Percentiles rank a stretch among this genome's conserved stretches.
Evolutionary conservation across 1,284 basidiomycete species (phyloP).

Genomic region (Peniophora sp.): DNA sequence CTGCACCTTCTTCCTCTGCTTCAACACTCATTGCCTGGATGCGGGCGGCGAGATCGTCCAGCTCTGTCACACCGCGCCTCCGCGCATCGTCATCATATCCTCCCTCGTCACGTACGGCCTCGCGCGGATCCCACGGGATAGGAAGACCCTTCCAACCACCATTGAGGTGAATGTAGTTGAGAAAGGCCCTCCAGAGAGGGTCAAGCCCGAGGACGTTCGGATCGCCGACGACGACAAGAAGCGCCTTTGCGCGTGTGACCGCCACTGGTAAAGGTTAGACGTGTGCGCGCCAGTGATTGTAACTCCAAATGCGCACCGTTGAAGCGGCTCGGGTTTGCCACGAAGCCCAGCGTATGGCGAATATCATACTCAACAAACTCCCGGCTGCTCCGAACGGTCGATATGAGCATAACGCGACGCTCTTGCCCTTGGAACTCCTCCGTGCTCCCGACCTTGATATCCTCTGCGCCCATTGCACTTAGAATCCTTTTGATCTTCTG

Average conservation of each 20-base stretch:
- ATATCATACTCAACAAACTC: conserved; percentile 52
- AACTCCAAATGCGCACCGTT: conserved; percentile 36
- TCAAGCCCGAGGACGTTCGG: conserved; percentile 48
- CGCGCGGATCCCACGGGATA: conserved; percentile 38
- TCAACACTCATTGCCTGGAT: conserved; percentile 27
- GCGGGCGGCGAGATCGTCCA: conserved; percentile 41
- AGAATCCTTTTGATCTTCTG: conserved; percentile 34
- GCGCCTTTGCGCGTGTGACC: conserved; percentile 47
- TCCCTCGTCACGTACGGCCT: conserved; percentile 19
- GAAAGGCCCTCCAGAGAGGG: conserved; percentile 45
- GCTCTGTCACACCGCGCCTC: conserved; percentile 30
- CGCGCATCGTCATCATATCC: conserved; percentile 21
- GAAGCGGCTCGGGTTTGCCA: conserved; percentile 53
- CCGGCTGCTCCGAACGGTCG: conserved; percentile 53
- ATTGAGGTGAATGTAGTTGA: conserved; percentile 38
- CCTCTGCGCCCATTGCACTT: conserved; percentile 17
- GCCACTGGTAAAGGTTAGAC: conserved; percentile 31
- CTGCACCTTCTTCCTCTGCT: no score
- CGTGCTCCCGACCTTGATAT: conserved; percentile 53
- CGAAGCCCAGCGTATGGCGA: conserved; percentile 52
- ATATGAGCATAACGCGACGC: conserved; percentile 57
- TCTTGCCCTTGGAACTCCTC: conserved; percentile 68
- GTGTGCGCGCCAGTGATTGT: no score
- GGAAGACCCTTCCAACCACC: conserved; percentile 44
- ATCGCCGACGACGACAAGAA: conserved; percentile 49